Base-by-base conservation (phyloP, 306 rosid genomes). In the Dryas drummondii region DNA sequence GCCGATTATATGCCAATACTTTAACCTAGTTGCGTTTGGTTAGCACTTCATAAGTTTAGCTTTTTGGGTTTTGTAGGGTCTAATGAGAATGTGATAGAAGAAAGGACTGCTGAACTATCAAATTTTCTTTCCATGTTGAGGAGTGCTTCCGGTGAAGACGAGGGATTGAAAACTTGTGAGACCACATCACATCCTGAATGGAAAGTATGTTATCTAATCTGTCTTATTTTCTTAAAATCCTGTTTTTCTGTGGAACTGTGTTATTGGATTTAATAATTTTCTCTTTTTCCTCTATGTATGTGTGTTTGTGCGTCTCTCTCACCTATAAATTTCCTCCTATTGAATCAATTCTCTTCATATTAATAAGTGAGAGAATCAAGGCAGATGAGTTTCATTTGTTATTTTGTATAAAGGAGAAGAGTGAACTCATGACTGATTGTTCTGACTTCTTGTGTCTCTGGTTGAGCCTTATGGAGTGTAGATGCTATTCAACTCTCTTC, bases 91-190 rank as follows among this genome's bases (percentile, higher is more conserved):
- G 68, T 86, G 49, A 76, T 87, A 42, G 92, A 83, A 60, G 82
- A 53, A 71, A 85, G 86, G 86, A 88, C 90, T 32, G 84, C 82
- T 0, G 93, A 89, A 69, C 79, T 91, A 49, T 87, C 91, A 56
- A 79, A 85, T 68, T 89, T 93, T 73, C 97, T 93, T 68, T 88
- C 89, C 71, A 93, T 93, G 96, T 72, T 91, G 82, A 93, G 97
- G 86, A 91, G 96, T 79, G 80, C 79, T 84, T 92, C 93, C 46
- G 50, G 79, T 82, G 80, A 77, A 73, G 75, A 68, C 32, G 72
- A 63, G 66, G 79, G 77, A 63, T 72, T 76, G 41, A 82, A 82
- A 72, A 49, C 79, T 69, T 26, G 26, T 44, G 84, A 60, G 66
- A 70, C 83, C 47, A 69, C 79, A 26, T 19, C 71, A 15, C 87